Conservation (phyloP, 495 filamentous ascomycete species). For the Hypoxylon rickii region DNA sequence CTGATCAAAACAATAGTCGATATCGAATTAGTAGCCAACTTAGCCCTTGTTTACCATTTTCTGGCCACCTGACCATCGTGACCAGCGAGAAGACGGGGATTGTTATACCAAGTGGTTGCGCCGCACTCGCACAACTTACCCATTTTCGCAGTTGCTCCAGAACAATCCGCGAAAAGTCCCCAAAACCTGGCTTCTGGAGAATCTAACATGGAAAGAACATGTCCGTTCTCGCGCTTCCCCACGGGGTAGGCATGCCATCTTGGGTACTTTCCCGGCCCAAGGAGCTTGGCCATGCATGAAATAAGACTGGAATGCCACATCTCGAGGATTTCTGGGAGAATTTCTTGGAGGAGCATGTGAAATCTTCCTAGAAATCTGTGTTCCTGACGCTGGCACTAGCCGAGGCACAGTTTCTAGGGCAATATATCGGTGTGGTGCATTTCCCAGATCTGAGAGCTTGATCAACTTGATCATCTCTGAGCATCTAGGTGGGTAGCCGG, state of each 20-base stretch:
- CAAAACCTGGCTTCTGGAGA: constrained; percentile 10
- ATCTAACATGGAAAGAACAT: constrained; percentile 12
- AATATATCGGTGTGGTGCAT: constrained; percentile 14
- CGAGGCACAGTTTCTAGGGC: constrained; percentile 15
- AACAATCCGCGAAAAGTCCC: no score
- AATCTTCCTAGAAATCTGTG: constrained; percentile 12
- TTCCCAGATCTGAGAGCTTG: constrained; percentile 2
- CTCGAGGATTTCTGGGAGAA: not conserved
- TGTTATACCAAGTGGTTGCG: constrained; percentile 1
- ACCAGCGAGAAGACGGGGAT: not conserved
- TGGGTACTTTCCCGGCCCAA: constrained; percentile 9
- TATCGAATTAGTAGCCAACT: not conserved
- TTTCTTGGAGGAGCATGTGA: constrained; percentile 19
- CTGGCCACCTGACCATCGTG: constrained; percentile 15
- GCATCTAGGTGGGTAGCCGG: not conserved
- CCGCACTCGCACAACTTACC: constrained; percentile 9
- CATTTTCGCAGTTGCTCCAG: constrained; percentile 16
- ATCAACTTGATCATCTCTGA: constrained; percentile 9
- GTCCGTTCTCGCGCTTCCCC: constrained; percentile 8
- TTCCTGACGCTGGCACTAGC: constrained; percentile 19
- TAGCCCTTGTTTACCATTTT: not conserved
- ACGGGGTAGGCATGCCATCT: constrained; percentile 17
- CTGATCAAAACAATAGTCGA: not conserved
- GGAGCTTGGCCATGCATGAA: constrained; percentile 18
- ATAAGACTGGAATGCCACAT: constrained; percentile 21